Percentiles rank a stretch among this genome's conserved stretches.
These are phyloP conservation scores for Plenodomus tracheiphilus DNA, from an alignment of 2,329 filamentous ascomycete species.

Conservation along the genomic window DNA sequence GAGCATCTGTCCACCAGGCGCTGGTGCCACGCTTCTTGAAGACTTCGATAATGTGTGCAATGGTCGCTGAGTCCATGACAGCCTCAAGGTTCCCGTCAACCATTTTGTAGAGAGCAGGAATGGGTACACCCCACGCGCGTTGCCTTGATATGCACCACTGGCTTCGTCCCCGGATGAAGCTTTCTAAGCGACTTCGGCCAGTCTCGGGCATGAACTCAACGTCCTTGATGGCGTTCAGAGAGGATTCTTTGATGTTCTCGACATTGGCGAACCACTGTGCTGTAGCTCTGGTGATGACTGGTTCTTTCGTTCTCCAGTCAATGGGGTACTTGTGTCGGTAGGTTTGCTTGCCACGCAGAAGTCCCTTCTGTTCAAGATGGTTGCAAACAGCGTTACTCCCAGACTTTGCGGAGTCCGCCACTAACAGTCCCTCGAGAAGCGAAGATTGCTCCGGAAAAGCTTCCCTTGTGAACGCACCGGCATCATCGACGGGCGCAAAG, in stretches of 20 bases:
- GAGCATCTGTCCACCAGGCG: slow-evolving; percentile 88
- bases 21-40: slow-evolving; percentile 81
- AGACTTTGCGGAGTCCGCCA: slow-evolving; percentile 66
- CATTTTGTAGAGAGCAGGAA: slow-evolving; percentile 80
- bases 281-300: slow-evolving; percentile 87
- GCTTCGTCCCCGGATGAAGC: slow-evolving; percentile 82
- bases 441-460: slow-evolving; percentile 73
- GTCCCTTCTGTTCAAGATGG: slow-evolving; percentile 57
- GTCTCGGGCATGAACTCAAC: slow-evolving; percentile 79
- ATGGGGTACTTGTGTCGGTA: slow-evolving; percentile 95
- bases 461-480: slow-evolving; percentile 77
- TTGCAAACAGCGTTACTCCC: slow-evolving; percentile 65
- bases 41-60: slow-evolving; percentile 81
- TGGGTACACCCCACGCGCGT: slow-evolving; percentile 94
- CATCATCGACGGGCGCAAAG: slow-evolving; percentile 80
- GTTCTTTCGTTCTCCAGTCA: slow-evolving; percentile 94
- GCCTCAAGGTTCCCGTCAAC: slow-evolving; percentile 65
- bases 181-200: slow-evolving; percentile 74
- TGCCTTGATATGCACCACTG: slow-evolving; percentile 99
- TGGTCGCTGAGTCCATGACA: slow-evolving; percentile 75
- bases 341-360: slow-evolving; percentile 70
- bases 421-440: slow-evolving; percentile 69
- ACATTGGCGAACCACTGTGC: slow-evolving; percentile 98
- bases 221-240: slow-evolving; percentile 68
- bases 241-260: slow-evolving; percentile 74